Evolutionary conservation across 1,284 basidiomycete species (phyloP).

Genomic region (Sporisorium sorghi): DNA sequence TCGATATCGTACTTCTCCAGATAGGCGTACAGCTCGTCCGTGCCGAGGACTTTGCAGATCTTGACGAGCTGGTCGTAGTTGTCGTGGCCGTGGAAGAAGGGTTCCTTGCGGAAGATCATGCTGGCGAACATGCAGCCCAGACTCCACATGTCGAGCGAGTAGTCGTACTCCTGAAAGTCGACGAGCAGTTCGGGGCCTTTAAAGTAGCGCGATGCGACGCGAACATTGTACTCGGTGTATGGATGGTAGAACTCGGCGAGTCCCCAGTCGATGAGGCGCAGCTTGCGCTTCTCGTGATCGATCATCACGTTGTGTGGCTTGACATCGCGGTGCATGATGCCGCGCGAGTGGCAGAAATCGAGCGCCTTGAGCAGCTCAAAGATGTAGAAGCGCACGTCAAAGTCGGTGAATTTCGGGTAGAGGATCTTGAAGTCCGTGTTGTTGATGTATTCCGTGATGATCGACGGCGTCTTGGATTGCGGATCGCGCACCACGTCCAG

Average conservation of each 20-base stretch:
- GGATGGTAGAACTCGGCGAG: slow-evolving; percentile 99
- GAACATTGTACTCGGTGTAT: slow-evolving; percentile 96
- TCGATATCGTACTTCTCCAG: slow-evolving; percentile 77
- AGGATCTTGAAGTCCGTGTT: slow-evolving; percentile 98
- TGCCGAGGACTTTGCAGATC: slow-evolving; percentile 96
- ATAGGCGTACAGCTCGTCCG: slow-evolving; percentile 86
- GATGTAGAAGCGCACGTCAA: slow-evolving; percentile 96
- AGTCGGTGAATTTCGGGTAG: slow-evolving; percentile 93
- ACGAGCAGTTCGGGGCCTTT: slow-evolving; percentile 97
- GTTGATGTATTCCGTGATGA: slow-evolving; percentile 98
- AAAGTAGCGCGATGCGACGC: slow-evolving; percentile 96
- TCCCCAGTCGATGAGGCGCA: slow-evolving; percentile 98
- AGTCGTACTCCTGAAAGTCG: slow-evolving; percentile 98
- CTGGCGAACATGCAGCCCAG: slow-evolving; percentile 90
- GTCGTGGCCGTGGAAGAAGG: slow-evolving; percentile 99
- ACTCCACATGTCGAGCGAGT: slow-evolving; percentile 92
- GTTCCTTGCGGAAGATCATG: slow-evolving; percentile 97
- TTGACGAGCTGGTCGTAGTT: slow-evolving; percentile 99
- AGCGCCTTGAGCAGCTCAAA: slow-evolving; percentile 95
- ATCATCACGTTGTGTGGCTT: slow-evolving; percentile 99
- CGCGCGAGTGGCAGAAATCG: slow-evolving; percentile 97
- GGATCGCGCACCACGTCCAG: slow-evolving; percentile 93
- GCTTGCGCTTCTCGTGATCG: slow-evolving; percentile 93
- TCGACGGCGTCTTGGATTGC: slow-evolving; percentile 92
- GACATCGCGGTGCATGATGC: slow-evolving; percentile 99